A percentile compares a stretch with the other conserved stretches of the same genome.
Conservation (phyloP, 768 basidiomycete species). For the Suillus paluster region DNA sequence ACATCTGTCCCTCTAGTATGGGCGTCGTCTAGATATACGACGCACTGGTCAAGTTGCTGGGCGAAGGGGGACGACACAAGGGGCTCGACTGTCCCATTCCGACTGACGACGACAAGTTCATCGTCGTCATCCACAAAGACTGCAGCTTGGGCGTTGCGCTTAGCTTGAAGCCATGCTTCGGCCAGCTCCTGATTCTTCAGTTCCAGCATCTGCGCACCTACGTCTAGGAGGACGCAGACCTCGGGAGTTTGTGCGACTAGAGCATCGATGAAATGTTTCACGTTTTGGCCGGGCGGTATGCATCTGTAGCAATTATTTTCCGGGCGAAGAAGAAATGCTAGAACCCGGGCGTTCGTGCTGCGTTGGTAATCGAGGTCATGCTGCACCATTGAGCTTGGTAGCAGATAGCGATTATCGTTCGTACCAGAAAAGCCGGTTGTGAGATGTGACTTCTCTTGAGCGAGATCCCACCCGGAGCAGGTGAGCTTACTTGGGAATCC, state of each 20-base stretch:
- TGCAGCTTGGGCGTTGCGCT: constrained; percentile 25
- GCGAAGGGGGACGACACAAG: constrained; percentile 38
- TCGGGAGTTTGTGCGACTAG: constrained; percentile 41
- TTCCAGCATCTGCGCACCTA: constrained; percentile 62
- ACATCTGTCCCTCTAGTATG: constrained; percentile 46
- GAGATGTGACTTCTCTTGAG: constrained; percentile 22
- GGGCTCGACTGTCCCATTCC: constrained; percentile 32
- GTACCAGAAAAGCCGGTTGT: constrained; percentile 43
- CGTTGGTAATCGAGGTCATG: constrained; percentile 31
- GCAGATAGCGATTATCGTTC: constrained; percentile 42
- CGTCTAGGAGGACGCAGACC: constrained; percentile 55
- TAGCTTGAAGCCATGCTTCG: constrained; percentile 42
- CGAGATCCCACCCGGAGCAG: constrained; percentile 44
- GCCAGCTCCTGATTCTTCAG: constrained; percentile 48
- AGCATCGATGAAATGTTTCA: constrained; percentile 34
- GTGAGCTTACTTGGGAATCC: constrained; percentile 40
- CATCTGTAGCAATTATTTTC: constrained; percentile 22
- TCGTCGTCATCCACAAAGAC: constrained; percentile 39
- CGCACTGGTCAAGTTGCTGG: constrained; percentile 38
- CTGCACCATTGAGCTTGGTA: constrained; percentile 40
- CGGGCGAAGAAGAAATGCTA: constrained; percentile 34
- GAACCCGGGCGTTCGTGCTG: constrained; percentile 50
- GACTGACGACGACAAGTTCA: constrained; percentile 36
- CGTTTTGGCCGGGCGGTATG: constrained; percentile 16
- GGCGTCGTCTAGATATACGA: constrained; percentile 44